These are phyloP conservation scores for Adansonia rubrostipa DNA, from an alignment of 441 rosid species.

Conservation along the genomic window DNA sequence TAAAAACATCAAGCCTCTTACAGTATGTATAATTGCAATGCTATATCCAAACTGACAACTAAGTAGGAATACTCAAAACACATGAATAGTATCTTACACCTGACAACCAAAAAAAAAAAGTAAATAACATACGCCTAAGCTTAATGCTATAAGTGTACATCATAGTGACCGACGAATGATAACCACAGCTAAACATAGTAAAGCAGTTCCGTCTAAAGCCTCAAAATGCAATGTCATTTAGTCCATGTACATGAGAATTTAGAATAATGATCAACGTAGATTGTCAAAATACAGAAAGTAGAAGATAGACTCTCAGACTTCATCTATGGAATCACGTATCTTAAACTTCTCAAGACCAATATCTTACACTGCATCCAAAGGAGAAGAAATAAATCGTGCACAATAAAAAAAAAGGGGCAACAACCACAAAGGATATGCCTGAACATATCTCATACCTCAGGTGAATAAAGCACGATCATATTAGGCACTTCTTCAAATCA, in stretches of 20 bases:
- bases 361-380: background rate
- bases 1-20: conserved; percentile 18
- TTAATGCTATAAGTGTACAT: background rate
- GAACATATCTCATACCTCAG: background rate
- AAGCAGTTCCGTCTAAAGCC: background rate
- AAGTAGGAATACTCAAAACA: background rate
- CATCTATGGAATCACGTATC: background rate
- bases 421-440: background rate
- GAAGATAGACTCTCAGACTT: background rate
- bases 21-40: background rate
- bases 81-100: background rate
- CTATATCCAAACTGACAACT: background rate
- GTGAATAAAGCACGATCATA: background rate
- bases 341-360: background rate
- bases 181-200: background rate
- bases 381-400: conserved; percentile 1
- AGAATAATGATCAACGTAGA: background rate
- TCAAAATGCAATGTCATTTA: background rate
- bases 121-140: background rate
- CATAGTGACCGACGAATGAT: background rate
- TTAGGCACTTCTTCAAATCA: background rate
- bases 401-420: background rate
- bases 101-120: background rate
- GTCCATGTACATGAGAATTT: background rate
- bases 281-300: background rate